Base-by-base conservation (phyloP, 345 rosid species). In the Reutealis trisperma region DNA sequence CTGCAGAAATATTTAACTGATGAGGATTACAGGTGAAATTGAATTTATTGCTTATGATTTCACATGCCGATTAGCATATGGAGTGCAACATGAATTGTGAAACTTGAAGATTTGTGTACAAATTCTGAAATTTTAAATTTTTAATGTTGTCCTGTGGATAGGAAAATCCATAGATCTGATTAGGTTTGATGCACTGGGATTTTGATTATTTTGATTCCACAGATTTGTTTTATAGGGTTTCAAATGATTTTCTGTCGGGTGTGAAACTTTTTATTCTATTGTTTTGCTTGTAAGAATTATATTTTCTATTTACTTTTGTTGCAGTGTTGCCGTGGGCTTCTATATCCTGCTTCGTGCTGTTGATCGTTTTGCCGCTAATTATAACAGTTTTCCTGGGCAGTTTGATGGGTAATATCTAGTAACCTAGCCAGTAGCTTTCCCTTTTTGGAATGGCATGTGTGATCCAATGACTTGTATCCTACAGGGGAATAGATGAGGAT, bases 331-430 rank as follows among this genome's bases (percentile, higher is more conserved):
- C 64, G 80, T 80, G 79, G 95, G 97, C 63, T 94, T 94, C 73
- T 94, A 91, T 78, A 85, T 93, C 81, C 92, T 82, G 83, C 95
- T 96, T 76, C 89, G 95, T 87, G 97, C 98, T 44, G 97, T 84
- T 51, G 98, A 93, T 80, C 90, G 93, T 47, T 92, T 90, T 80
- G 85, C 93, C 81, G 90, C 97, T 81, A 96, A 93, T 79, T 93
- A 88, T 77, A 96, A 93, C 87, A 88, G 88, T 82, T 91, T 90
- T 83, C 99, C 98, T 32, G 98, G 98, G 73, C 92, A 93, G 82
- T 92, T 93, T 83, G 96, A 93, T 74, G 97, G 97, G 99, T 93
- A 90, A 83, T 42, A 9, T 21, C 32, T n/a, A n/a, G 66, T 52
- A 30, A 13, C 55, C 57, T 34, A 9, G 15, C 21, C 52, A 5